Evolutionary conservation across 1,139 yeast species (phyloP), one percentile per base, ranked within the genome.

Genomic region (Hansenula anomala): DNA sequence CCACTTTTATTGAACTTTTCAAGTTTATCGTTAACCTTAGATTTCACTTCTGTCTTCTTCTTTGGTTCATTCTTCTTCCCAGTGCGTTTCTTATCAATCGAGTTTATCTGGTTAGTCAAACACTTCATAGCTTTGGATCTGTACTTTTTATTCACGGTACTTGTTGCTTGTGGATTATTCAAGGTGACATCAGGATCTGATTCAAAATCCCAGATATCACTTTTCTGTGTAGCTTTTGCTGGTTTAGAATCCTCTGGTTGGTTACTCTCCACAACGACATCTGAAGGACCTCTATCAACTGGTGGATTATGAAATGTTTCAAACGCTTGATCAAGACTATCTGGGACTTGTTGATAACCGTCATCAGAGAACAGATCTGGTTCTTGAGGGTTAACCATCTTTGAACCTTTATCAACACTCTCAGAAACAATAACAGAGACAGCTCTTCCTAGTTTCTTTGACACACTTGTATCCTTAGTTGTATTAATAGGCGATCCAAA

Each of bases 161-260:
- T 36, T 4, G 27, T 16, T 4, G 33, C 32, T 14, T 39, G 14
- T 8, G 18, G 20, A 23, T 30, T 26, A 9, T 16, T n/a, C 11
- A 29, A 27, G 15, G 18, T 18, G 5, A 28, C 26, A 28, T 36
- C 43, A 3, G 22, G 28, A 33, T 39, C 42, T 2, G 43, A 41
- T 14, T 45, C 47, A 27, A 52, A 41, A 30, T 48, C 53, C 56
- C 56, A 52, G 25, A 48, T 40, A 36, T 52, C 56, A 12, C 26
- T 28, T 4, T 26, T 23, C 13, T 25, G 4, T 11, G n/a, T n/a
- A n/a, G n/a, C n/a, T n/a, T n/a, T n/a, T n/a, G n/a, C n/a, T n/a
- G n/a, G n/a, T n/a, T n/a, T n/a, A n/a, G n/a, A n/a, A n/a, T n/a
- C n/a, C n/a, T n/a, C n/a, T n/a, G n/a, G n/a, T n/a, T n/a, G n/a